These are phyloP conservation scores for Pelargonium citronellum DNA, from an alignment of 441 rosid genomes.

Conservation along the genomic window DNA sequence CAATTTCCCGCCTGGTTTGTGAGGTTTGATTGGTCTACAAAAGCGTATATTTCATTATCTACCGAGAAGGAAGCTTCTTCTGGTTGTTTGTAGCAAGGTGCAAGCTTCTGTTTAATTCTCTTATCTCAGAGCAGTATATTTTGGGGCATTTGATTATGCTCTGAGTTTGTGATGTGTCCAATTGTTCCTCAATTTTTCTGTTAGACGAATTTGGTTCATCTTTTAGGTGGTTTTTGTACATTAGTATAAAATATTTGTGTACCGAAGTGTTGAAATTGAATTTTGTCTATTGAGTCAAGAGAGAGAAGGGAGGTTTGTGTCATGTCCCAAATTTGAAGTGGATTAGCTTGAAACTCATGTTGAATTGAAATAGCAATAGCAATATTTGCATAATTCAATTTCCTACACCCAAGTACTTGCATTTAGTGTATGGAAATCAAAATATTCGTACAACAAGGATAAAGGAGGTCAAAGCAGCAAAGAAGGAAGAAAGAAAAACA, in stretches of 20 bases:
- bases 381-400: too few species aligned
- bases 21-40: constrained; percentile 23
- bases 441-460: too few species aligned
- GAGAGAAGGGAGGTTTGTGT: constrained; percentile 10
- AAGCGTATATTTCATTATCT: constrained; percentile 14
- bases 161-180: constrained; percentile 6
- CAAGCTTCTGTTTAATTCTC: constrained; percentile 25
- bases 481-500: too few species aligned
- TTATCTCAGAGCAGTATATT: constrained; percentile 24
- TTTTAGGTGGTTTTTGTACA: constrained; percentile 13
- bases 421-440: too few species aligned
- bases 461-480: too few species aligned
- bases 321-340: background rate
- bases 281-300: constrained; percentile 29
- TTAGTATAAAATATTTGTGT: constrained; percentile 20
- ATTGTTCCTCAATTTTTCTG: constrained; percentile 1
- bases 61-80: constrained; percentile 22
- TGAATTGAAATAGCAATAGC: too few species aligned
- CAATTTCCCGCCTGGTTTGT: constrained; percentile 76
- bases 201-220: constrained; percentile 3
- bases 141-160: constrained; percentile 22
- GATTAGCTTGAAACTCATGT: too few species aligned
- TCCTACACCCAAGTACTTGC: too few species aligned
- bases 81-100: constrained; percentile 26
- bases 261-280: constrained; percentile 35